Percentiles rank a stretch among this genome's conserved stretches.
These are phyloP conservation scores for Kluyveromyces aestuarii DNA, from an alignment of 805 yeast genomes.

Conservation along the genomic window DNA sequence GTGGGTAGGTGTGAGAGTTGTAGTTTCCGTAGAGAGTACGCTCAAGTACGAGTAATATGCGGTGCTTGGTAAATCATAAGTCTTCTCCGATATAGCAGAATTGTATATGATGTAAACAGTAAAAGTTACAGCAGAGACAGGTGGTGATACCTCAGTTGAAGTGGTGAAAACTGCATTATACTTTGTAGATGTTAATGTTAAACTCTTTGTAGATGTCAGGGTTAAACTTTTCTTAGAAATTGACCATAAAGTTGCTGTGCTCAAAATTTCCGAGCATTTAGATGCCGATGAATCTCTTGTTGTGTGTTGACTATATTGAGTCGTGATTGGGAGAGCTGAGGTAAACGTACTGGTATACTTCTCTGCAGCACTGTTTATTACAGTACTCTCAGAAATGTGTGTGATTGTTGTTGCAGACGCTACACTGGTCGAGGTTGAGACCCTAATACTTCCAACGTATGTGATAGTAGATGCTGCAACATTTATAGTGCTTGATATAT, in stretches of 20 bases:
- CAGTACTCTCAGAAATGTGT: too few species aligned
- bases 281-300: too few species aligned
- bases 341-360: neutral
- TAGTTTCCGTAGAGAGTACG: neutral
- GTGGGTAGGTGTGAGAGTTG: neutral
- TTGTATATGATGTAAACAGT: neutral
- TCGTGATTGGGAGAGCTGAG: neutral
- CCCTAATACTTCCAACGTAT: neutral
- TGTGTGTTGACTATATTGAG: too few species aligned
- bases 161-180: neutral
- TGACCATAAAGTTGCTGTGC: neutral
- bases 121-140: neutral
- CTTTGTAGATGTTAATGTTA: neutral
- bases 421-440: neutral
- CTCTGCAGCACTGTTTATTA: too few species aligned
- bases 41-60: neutral
- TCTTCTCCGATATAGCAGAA: neutral
- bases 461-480: neutral
- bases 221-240: neutral
- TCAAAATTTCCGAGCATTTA: too few species aligned
- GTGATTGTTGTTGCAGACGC: neutral
- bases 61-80: neutral
- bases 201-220: neutral
- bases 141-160: slow-evolving; percentile 1
- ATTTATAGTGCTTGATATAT: neutral